These are phyloP conservation scores for Pyrenophora tritici-repentis DNA, from an alignment of 2,329 filamentous ascomycete species.

Conservation along the genomic window DNA sequence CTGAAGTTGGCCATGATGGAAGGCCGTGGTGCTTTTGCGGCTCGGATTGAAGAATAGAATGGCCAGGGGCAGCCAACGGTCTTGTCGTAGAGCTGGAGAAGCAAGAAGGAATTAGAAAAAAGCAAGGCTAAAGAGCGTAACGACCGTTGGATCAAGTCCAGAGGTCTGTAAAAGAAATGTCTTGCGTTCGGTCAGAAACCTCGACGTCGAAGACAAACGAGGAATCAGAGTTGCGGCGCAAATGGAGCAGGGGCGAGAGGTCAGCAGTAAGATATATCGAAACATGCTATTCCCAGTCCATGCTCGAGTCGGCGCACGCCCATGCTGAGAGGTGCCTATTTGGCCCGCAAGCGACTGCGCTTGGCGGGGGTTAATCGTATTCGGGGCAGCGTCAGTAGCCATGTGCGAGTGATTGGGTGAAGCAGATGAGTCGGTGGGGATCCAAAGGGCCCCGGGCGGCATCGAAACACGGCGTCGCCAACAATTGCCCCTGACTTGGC, in stretches of 20 bases:
- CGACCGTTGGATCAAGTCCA: constrained; percentile 38
- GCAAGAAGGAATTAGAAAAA: constrained; percentile 14
- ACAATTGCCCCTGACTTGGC: constrained; percentile 38
- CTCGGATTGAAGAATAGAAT: constrained; percentile 12
- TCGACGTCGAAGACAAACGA: constrained; percentile 35
- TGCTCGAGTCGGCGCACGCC: constrained; percentile 23
- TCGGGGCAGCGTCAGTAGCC: constrained; percentile 8
- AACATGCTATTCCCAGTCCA: constrained; percentile 28
- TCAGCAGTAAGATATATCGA: constrained; percentile 39
- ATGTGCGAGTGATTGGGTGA: constrained; percentile 24
- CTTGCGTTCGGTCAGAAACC: constrained; percentile 23
- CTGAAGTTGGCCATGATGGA: constrained; percentile 42
- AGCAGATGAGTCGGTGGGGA: constrained; percentile 16
- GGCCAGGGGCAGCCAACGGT: constrained; percentile 13
- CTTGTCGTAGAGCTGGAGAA: constrained; percentile 15
- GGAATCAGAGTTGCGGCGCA: constrained; percentile 37
- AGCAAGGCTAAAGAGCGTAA: constrained; percentile 40
- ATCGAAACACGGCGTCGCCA: constrained; percentile 29
- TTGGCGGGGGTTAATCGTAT: constrained; percentile 24
- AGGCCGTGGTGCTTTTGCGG: constrained; percentile 12
- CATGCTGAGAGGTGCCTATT: constrained; percentile 20
- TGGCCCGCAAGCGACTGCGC: constrained; percentile 31
- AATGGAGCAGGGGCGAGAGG: constrained; percentile 31
- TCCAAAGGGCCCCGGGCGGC: constrained; percentile 18
- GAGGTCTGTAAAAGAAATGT: constrained; percentile 35